phyloP scores from a whole-genome alignment of 78 protist species.

The Acrasis kona region DNA sequence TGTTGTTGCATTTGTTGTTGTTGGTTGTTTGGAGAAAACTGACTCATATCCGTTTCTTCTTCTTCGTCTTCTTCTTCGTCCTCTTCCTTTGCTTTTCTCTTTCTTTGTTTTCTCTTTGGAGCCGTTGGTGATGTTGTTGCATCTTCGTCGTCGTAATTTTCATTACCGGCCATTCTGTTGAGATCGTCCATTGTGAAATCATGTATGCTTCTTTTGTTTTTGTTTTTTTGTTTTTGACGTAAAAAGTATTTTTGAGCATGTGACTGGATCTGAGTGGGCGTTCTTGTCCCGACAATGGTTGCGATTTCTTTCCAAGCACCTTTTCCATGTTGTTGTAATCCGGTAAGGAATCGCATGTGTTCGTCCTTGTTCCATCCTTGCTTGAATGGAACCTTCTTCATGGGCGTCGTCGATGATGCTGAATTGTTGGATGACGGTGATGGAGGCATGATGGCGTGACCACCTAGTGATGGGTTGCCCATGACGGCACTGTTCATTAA shows the following conservation, averaged over 20 bases:
- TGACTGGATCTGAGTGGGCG: conserved; percentile 61
- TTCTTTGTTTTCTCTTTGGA: too few relatives aligned
- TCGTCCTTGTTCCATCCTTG: conserved; percentile 60
- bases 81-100: too few relatives aligned
- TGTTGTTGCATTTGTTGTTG: too few relatives aligned
- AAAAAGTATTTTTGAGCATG: conserved; percentile 66
- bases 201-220: conserved; percentile 50
- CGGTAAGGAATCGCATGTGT: conserved; percentile 47
- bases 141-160: too few relatives aligned
- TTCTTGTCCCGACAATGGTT: conserved; percentile 28
- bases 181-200: conserved; percentile 46
- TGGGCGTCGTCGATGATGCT: neutral
- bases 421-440: too few relatives aligned
- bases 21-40: too few relatives aligned
- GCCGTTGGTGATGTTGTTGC: too few relatives aligned
- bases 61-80: too few relatives aligned
- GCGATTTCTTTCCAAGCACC: conserved; percentile 61
- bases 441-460: too few relatives aligned
- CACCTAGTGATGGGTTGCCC: too few relatives aligned
- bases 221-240: conserved; percentile 39
- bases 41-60: too few relatives aligned
- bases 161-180: neutral
- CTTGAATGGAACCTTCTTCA: conserved; percentile 13
- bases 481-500: too few relatives aligned
- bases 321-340: conserved; percentile 37